Conservation (phyloP, 805 yeast species). For the Yarrowia osloensis region DNA sequence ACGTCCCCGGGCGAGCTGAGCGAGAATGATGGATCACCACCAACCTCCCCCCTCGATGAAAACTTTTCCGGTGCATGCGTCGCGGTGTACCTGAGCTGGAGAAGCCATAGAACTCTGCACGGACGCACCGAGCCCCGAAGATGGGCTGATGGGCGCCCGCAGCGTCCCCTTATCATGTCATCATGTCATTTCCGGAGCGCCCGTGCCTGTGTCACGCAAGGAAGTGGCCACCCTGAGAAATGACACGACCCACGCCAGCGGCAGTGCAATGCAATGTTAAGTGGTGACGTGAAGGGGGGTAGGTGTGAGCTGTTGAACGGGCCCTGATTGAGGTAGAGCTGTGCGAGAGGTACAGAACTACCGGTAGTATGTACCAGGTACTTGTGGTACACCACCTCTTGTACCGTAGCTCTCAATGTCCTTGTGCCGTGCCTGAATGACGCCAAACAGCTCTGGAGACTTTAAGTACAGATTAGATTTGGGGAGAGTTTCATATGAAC, state of each 20-base stretch:
- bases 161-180: background rate
- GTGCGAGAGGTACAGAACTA: no score
- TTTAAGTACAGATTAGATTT: conserved; percentile 26
- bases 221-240: background rate
- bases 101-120: background rate
- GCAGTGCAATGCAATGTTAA: background rate
- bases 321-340: no score
- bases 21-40: no score
- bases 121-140: background rate
- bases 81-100: background rate
- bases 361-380: no score
- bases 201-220: background rate
- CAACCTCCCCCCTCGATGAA: background rate
- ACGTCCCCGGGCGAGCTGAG: no score
- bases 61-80: background rate
- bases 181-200: background rate
- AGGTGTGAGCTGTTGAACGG: no score
- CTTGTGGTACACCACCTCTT: no score
- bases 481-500: conserved; percentile 8
- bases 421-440: no score
- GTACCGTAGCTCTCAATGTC: no score
- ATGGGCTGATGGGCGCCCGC: background rate
- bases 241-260: background rate
- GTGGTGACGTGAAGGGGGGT: background rate
- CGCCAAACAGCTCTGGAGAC: background rate